Evolutionary conservation across 768 basidiomycete species (phyloP), one percentile per base, ranked within the genome.

Genomic region (Neoboletus subvelutipes): DNA sequence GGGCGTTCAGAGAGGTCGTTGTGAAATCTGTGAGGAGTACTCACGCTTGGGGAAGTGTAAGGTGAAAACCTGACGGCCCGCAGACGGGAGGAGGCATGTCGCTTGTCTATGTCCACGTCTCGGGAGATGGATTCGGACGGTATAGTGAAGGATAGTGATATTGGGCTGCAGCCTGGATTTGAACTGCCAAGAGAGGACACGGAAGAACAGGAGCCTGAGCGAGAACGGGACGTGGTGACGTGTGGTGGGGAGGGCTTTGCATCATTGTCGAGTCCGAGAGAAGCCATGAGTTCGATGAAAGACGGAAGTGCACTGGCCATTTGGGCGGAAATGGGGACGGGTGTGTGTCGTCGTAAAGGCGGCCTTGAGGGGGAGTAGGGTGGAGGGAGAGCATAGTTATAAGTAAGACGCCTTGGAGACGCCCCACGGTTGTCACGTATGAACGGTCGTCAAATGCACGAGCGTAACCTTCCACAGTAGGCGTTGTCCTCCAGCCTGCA

Each of bases 281-380:
- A 83, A 60, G 83, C 83, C 89, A 93, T 90, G 70, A 93, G 87
- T 76, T 92, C 86, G 56, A 90, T 85, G 71, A 93, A 93, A 55
- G 91, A 92, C 67, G 91, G 91, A 65, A 92, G 85, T 66, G 88
- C 73, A 69, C 67, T 53, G 37, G 86, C 77, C 86, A 87, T 90
- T 65, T 68, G 63, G 64, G 63, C 64, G 63, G 63, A 72, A 73
- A 74, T 60, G 67, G 66, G 67, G 57, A 71, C 34, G 50, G 46
- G 52, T 36, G 43, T 52, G 55, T n/a, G 36, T 56, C 56, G 69
- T 60, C 59, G 57, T 31, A 56, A 61, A 49, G 49, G 54, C 56
- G 58, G 69, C 51, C 45, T 50, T 61, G 56, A 22, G 55, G 13
- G 54, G 58, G 43, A 46, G 55, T 57, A 61, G 45, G 20, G 64